Evolutionary conservation across 1,139 yeast species (phyloP), one percentile per base, ranked within the genome.

Genomic region (Suhomyces chickasaworum): DNA sequence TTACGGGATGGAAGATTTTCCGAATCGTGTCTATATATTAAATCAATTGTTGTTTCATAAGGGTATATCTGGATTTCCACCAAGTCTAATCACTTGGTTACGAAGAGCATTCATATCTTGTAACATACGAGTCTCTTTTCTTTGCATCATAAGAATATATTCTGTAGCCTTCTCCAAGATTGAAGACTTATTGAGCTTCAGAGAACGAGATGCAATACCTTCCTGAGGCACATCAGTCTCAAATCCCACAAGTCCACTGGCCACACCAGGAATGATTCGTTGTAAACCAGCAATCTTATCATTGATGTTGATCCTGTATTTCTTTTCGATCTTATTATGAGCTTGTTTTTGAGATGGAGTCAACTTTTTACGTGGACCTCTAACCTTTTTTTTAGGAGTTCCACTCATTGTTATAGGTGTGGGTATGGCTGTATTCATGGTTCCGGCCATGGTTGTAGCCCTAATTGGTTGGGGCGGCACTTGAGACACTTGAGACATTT

Each of bases 221-320:
- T 29, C 41, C 22, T 12, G 43, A 13, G 39, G 15, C 13, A 51
- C 13, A 29, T 20, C 44, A 16, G 42, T 30, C 38, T 49, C 46
- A 33, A 37, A 60, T 13, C 75, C 76, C 2, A 84, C 77, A 53
- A 76, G 77, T 47, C 80, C 86, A 37, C 69, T 64, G 3, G 83
- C 78, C 47, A 82, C 78, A 77, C 84, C 79, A 12, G 89, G 89
- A 23, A 84, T 83, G 17, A 83, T 69, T 53, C 78, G 77, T 57
- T 82, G 87, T 45, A 84, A 64, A 18, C 81, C 82, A 9, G 86
- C 86, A 49, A 85, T 84, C 63, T 84, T 84, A 16, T 86, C 81
- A 61, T 84, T 85, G 57, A 85, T 84, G 61, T 84, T 85, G 48
- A 84, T 83, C 60, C 91, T 70, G 63, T 85, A 85, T 53, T 83